Conservation (phyloP, 1,139 yeast genomes). For the Citeromyces siamensis region DNA sequence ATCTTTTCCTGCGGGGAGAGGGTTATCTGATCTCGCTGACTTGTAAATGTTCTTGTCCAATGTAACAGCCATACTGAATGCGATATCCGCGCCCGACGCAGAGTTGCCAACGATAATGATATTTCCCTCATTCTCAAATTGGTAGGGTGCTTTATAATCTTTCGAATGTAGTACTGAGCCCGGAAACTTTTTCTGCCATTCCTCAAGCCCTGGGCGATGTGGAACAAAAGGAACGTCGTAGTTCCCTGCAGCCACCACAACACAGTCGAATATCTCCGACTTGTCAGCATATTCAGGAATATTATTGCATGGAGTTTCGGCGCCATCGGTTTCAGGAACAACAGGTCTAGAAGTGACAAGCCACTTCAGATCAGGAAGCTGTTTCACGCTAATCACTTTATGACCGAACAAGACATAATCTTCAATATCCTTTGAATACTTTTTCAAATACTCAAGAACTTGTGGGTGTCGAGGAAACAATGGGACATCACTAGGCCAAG, state of each 20-base stretch:
- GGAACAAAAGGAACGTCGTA: conserved; percentile 47
- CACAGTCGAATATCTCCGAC: conserved; percentile 32
- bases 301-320: conserved; percentile 7
- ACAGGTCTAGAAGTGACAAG: conserved; percentile 24
- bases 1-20: conserved; percentile 29
- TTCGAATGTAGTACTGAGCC: conserved; percentile 45
- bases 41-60: conserved; percentile 28
- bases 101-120: conserved; percentile 51
- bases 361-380: conserved; percentile 26
- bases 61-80: conserved; percentile 32
- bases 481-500: conserved; percentile 31
- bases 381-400: conserved; percentile 22
- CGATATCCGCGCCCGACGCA: conserved; percentile 50
- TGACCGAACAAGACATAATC: conserved; percentile 24
- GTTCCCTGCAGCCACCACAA: conserved; percentile 46
- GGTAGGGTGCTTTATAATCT: conserved; percentile 37
- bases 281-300: conserved; percentile 8
- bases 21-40: conserved; percentile 28
- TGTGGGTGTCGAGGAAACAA: conserved; percentile 36
- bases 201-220: conserved; percentile 35
- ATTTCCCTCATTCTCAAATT: conserved; percentile 26
- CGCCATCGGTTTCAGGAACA: conserved; percentile 20
- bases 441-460: conserved; percentile 32
- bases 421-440: conserved; percentile 29
- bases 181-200: conserved; percentile 33